Percentiles rank a stretch among this genome's conserved stretches.
Evolutionary conservation across 2,329 filamentous ascomycete genomes (phyloP).

Genomic region (Mycogone perniciosa): DNA sequence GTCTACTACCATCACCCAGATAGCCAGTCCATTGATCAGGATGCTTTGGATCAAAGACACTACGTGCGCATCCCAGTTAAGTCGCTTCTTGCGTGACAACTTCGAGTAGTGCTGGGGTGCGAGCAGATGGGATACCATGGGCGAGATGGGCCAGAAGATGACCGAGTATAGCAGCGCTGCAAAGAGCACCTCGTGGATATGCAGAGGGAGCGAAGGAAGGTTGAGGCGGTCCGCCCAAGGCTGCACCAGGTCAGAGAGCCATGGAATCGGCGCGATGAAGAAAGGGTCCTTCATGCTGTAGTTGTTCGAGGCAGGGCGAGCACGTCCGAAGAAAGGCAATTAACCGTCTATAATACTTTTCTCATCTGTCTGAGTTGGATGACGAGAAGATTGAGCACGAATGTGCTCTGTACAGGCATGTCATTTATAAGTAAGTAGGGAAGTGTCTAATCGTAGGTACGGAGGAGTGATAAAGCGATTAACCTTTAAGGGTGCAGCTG

Average conservation of each 20-base stretch:
- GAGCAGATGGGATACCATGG: conserved; percentile 54
- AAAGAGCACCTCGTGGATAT: conserved; percentile 69
- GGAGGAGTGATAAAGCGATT: too few relatives aligned
- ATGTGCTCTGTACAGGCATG: too few relatives aligned
- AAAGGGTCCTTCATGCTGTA: conserved; percentile 66
- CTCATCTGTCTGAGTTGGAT: too few relatives aligned
- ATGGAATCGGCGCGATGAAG: conserved; percentile 54
- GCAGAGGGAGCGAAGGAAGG: conserved; percentile 63
- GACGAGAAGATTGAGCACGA: too few relatives aligned
- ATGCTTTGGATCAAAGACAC: conserved; percentile 75
- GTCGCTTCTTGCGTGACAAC: conserved; percentile 52
- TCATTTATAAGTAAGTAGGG: too few relatives aligned
- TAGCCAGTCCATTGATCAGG: conserved; percentile 64
- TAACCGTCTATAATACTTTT: too few relatives aligned
- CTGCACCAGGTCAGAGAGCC: conserved; percentile 49
- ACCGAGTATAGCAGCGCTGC: conserved; percentile 63
- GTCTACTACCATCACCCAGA: conserved; percentile 66
- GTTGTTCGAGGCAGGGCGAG: too few relatives aligned
- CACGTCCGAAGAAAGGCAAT: too few relatives aligned
- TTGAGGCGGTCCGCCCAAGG: conserved; percentile 57
- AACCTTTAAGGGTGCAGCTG: too few relatives aligned
- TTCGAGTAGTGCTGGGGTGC: conserved; percentile 61
- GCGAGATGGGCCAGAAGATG: conserved; percentile 61
- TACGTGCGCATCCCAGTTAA: conserved; percentile 83
- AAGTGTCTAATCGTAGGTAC: too few relatives aligned